Evolutionary conservation across 768 basidiomycete species (phyloP).

Genomic region (Lyophyllum shimeji): DNA sequence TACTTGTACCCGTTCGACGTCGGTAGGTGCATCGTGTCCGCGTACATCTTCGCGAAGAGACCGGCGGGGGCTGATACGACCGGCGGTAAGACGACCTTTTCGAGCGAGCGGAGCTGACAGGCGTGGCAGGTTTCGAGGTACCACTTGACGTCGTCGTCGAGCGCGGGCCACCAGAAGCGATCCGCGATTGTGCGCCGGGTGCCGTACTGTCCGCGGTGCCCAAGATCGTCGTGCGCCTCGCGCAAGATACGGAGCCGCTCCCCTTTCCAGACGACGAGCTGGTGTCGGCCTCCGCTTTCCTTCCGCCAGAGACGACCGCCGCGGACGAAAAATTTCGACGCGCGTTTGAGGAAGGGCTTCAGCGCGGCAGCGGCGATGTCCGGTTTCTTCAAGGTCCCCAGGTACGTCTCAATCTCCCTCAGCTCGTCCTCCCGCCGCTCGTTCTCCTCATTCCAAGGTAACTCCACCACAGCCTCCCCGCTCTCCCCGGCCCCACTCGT

Average conservation of each 20-base stretch:
- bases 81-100: conserved; percentile 26
- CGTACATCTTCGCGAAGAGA: conserved; percentile 26
- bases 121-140: conserved; percentile 30
- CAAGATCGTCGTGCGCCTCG: conserved; percentile 22
- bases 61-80: conserved; percentile 20
- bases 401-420: not conserved
- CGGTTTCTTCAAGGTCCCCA: not conserved
- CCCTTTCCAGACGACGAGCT: conserved; percentile 18
- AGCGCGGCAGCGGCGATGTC: not conserved
- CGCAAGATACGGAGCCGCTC: conserved; percentile 18
- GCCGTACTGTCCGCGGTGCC: conserved; percentile 14
- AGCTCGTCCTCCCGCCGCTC: not conserved
- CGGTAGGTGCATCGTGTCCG: conserved; percentile 29
- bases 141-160: conserved; percentile 28
- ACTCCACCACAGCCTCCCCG: not conserved
- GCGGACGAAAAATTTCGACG: not conserved
- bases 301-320: not conserved
- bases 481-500: not conserved
- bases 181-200: conserved; percentile 1
- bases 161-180: conserved; percentile 22
- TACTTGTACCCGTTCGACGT: conserved; percentile 18
- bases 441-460: not conserved
- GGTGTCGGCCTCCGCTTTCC: conserved; percentile 14
- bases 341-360: not conserved
- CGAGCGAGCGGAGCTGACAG: conserved; percentile 26